Evolutionary conservation across 1,284 basidiomycete species (phyloP).

Genomic region (Pyrrhoderma noxium): DNA sequence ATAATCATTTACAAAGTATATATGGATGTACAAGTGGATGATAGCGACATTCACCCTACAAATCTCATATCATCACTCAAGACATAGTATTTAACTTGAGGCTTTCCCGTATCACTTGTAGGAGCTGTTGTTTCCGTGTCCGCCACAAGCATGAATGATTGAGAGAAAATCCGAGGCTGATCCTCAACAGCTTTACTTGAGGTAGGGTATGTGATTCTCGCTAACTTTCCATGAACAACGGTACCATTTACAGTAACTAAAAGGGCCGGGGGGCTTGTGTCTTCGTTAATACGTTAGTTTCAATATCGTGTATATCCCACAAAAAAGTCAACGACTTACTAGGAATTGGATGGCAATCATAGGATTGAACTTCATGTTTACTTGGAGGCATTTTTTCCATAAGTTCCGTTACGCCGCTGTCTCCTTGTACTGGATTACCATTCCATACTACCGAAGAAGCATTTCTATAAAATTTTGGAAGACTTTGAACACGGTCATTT

Average conservation of each 20-base stretch:
- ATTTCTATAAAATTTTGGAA: conserved; percentile 72
- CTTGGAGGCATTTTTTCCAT: conserved; percentile 65
- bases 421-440: conserved; percentile 69
- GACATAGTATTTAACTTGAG: conserved; percentile 58
- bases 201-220: conserved; percentile 48
- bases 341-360: conserved; percentile 82
- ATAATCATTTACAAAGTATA: no score
- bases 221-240: conserved; percentile 63
- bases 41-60: no score
- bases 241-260: conserved; percentile 71
- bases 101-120: conserved; percentile 33
- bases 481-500: conserved; percentile 53
- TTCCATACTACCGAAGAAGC: conserved; percentile 77
- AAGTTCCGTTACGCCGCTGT: conserved; percentile 57
- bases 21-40: no score
- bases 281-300: conserved; percentile 30
- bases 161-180: conserved; percentile 76
- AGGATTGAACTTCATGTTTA: conserved; percentile 76
- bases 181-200: conserved; percentile 54
- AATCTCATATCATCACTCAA: conserved; percentile 70
- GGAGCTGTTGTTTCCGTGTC: conserved; percentile 56
- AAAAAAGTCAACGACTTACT: conserved; percentile 37
- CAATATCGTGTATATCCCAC: conserved; percentile 8
- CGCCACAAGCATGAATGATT: conserved; percentile 78
- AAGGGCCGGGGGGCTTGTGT: conserved; percentile 68